These are phyloP conservation scores for Teratosphaeria pseudoeucalypti DNA, from an alignment of 2,329 filamentous ascomycete genomes.

Conservation along the genomic window DNA sequence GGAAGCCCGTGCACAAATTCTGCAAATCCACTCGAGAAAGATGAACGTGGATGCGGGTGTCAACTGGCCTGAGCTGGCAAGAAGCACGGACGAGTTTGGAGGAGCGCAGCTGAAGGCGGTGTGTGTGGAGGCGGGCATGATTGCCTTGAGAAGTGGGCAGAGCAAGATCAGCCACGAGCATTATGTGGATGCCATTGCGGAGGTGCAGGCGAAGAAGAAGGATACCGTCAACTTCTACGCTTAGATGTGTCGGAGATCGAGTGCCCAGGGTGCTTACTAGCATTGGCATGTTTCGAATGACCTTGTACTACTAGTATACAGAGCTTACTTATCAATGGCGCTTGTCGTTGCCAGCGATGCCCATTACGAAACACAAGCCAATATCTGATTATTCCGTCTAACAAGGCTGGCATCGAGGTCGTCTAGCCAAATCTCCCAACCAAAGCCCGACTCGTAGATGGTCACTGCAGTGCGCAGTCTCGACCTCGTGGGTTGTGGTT, in stretches of 20 bases:
- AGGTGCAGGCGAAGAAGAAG: slow-evolving; percentile 93
- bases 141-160: slow-evolving; percentile 85
- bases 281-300: background rate
- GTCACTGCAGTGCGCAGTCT: no score
- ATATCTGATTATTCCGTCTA: background rate
- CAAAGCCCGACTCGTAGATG: no score
- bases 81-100: slow-evolving; percentile 96
- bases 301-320: background rate
- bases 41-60: slow-evolving; percentile 91
- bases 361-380: background rate
- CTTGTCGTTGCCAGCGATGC: background rate
- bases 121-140: slow-evolving; percentile 98
- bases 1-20: slow-evolving; percentile 90
- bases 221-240: slow-evolving; percentile 29
- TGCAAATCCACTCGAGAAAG: slow-evolving; percentile 95
- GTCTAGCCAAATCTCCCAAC: no score
- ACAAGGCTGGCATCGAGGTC: no score
- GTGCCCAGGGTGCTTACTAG: background rate
- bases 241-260: slow-evolving; percentile 6
- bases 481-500: no score
- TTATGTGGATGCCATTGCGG: slow-evolving; percentile 95
- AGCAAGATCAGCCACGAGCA: slow-evolving; percentile 97
- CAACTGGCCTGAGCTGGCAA: slow-evolving; percentile 91
- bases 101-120: slow-evolving; percentile 97
- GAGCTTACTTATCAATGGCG: background rate